These are phyloP conservation scores for Cucurbitaria berberidis DNA, from an alignment of 2,329 filamentous ascomycete genomes.

Conservation along the genomic window DNA sequence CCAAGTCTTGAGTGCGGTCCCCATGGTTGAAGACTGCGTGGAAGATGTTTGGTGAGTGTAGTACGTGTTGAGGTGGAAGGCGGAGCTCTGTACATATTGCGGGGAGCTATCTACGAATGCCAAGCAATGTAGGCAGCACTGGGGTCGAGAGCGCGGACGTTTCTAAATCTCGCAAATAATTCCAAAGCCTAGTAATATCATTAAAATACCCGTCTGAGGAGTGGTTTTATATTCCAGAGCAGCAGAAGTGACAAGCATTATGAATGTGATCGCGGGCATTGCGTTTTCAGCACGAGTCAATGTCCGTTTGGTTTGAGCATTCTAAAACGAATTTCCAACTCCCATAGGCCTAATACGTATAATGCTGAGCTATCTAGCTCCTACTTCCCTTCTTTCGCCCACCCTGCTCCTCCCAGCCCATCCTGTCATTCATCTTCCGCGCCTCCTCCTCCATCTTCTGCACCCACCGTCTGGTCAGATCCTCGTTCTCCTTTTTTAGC, in stretches of 20 bases:
- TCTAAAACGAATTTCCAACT: too few species aligned
- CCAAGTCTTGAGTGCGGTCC: conserved; percentile 46
- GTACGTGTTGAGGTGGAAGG: conserved; percentile 13
- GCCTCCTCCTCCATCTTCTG: conserved; percentile 83
- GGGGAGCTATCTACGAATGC: conserved; percentile 33
- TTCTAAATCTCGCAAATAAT: not conserved
- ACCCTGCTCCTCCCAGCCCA: conserved; percentile 35
- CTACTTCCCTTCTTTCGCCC: conserved; percentile 16
- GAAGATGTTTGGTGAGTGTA: conserved; percentile 7
- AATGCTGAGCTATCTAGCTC: conserved; percentile 3
- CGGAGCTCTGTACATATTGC: conserved; percentile 22
- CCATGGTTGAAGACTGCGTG: conserved; percentile 32
- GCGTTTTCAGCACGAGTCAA: too few species aligned
- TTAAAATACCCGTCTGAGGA: too few species aligned
- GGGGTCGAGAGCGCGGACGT: not conserved
- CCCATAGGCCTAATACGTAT: too few species aligned
- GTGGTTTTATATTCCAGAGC: too few species aligned
- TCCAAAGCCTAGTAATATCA: not conserved
- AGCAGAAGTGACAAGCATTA: not conserved
- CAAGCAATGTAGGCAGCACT: conserved; percentile 38
- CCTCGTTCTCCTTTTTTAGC: conserved; percentile 81
- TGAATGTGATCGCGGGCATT: not conserved
- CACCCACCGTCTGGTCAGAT: conserved; percentile 92
- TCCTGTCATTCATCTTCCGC: conserved; percentile 75
- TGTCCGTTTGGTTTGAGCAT: too few species aligned